Evolutionary conservation across 148 eudicot species (phyloP).

Genomic region (Limonium bicolor): DNA sequence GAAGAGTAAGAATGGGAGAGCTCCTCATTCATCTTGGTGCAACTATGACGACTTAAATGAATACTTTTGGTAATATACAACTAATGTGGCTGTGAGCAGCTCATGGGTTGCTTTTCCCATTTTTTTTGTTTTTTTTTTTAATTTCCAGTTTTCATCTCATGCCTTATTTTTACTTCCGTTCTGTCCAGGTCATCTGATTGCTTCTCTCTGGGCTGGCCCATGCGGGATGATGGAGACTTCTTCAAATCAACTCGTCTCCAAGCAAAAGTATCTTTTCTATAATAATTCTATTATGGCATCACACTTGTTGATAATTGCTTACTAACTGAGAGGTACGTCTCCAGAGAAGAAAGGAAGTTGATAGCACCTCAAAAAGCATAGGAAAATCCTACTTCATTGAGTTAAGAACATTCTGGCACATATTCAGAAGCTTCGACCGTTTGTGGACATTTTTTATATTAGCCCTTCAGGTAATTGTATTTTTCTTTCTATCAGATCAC

Average conservation of each 20-base stretch:
- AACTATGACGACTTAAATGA: conserved; percentile 71
- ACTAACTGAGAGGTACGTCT: no score
- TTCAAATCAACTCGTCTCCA: no score
- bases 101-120: background rate
- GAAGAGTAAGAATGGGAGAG: conserved; percentile 23
- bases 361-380: conserved; percentile 13
- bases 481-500: background rate
- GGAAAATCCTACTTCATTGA: conserved; percentile 59
- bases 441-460: conserved; percentile 63
- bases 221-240: conserved; percentile 73
- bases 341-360: conserved; percentile 8
- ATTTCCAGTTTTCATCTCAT: background rate
- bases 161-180: background rate
- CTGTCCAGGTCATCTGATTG: conserved; percentile 58
- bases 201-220: conserved; percentile 63
- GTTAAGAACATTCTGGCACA: conserved; percentile 56
- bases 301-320: no score
- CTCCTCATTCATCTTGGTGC: conserved; percentile 53
- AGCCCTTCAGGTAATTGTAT: conserved; percentile 34
- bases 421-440: conserved; percentile 54
- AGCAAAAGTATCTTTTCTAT: conserved; percentile 13
- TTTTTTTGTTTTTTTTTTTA: background rate
- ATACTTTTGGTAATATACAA: conserved; percentile 46
- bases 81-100: background rate
- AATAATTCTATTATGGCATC: background rate